Conservation (phyloP, 169 alveolate genomes). For the Cyclospora cayetanensis region DNA sequence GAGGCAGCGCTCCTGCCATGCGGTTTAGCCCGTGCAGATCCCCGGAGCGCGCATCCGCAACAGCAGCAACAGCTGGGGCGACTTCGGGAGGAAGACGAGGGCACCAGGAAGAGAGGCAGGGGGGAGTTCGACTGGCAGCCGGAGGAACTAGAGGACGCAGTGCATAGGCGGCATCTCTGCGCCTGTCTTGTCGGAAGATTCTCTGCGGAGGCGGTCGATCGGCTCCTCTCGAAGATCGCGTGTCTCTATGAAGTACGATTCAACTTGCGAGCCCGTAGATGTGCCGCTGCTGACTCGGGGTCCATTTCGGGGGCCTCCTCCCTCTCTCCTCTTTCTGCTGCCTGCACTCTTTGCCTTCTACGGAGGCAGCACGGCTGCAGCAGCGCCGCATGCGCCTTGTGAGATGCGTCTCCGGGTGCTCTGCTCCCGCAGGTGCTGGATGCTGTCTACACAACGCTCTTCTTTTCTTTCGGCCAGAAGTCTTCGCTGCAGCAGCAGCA, state of each 20-base stretch:
- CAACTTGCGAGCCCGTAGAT: background rate
- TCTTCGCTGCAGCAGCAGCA: constrained; percentile 41
- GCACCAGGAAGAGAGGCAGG: constrained; percentile 33
- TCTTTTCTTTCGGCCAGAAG: constrained; percentile 14
- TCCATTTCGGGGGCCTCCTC: background rate
- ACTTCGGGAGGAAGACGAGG: background rate
- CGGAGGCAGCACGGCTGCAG: constrained; percentile 2
- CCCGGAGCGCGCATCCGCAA: background rate
- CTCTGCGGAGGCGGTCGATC: background rate
- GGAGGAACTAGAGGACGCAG: background rate
- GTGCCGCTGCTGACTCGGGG: background rate
- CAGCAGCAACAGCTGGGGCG: background rate
- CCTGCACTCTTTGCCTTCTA: background rate
- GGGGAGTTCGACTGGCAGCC: constrained; percentile 28
- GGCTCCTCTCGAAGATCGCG: background rate
- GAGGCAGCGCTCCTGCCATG: constrained; percentile 32
- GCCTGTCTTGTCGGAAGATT: background rate
- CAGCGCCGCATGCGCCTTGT: background rate
- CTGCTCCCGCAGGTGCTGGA: background rate
- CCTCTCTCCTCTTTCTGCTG: background rate
- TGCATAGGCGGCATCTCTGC: background rate
- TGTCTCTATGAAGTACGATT: background rate
- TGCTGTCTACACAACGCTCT: constrained; percentile 49
- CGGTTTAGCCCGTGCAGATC: background rate
- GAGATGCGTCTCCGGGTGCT: background rate